Base-by-base conservation (phyloP, 768 basidiomycete species). In the Daedalea quercina region DNA sequence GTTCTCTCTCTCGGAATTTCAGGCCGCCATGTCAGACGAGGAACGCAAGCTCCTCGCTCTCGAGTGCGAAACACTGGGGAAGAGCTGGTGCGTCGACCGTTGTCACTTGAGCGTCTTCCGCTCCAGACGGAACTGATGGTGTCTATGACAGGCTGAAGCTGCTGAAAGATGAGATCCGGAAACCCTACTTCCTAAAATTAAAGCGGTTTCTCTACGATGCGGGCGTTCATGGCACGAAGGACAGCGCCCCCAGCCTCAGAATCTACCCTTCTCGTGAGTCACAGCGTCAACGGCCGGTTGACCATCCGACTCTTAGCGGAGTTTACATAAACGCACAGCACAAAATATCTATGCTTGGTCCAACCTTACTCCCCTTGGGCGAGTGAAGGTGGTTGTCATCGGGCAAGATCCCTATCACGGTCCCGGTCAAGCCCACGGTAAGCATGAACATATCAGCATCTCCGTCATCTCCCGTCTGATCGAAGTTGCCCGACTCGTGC, bases 261-360 rank as follows among this genome's bases (percentile, higher is more conserved):
- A 77, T 96, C 33, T 95, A 87, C 65, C 94, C 94, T 15, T 70
- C 82, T 42, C 81, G 93, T 91, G 66, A 65, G 85, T 49, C 15
- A 22, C n/a, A 22, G 20, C n/a, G 22, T 9, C 44, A 19, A 12
- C 42, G 26, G 24, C 20, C 26, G 7, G 12, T 43, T 43, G 3
- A 7, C 12, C 28, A 40, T 25, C 45, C 31, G 28, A 43, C 47
- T 12, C 24, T 19, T 12, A 41, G 2, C 15, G 44, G 24, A 22
- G 13, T 1, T 40, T 40, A 40, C 37, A 40, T 40, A 40, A 40
- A 40, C 8, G 52, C 35, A 47, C 49, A 85, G 94, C 92, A 13
- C 73, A 76, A 57, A 81, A 95, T 63, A 88, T 96, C 51, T 96
- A 96, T 66, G 77, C 90, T 12, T 97, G 94, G 94, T 90, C 90